Percentiles rank a stretch among this genome's conserved stretches.
Evolutionary conservation across 2,329 filamentous ascomycete species (phyloP).

Genomic region (Aureobasidium melanogenum): DNA sequence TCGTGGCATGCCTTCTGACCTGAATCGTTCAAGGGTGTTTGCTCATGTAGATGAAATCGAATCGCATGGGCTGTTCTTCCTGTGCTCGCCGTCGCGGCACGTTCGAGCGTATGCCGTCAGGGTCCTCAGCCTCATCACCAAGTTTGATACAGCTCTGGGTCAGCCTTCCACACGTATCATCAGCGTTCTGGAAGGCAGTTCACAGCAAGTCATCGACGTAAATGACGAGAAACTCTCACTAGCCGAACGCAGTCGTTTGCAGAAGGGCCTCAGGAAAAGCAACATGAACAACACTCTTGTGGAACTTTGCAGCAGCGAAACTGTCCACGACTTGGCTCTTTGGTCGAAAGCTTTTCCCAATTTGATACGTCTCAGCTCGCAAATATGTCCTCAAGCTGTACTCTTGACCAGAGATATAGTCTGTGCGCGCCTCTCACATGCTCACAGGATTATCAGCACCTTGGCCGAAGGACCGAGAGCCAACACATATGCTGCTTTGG

Average conservation of each 20-base stretch:
- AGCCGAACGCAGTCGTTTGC: slow-evolving; percentile 83
- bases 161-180: slow-evolving; percentile 73
- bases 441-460: slow-evolving; percentile 75
- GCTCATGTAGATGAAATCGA: slow-evolving; percentile 95
- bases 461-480: slow-evolving; percentile 59
- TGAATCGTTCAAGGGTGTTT: slow-evolving; percentile 64
- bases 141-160: slow-evolving; percentile 83
- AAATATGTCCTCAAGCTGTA: slow-evolving; percentile 84
- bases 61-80: slow-evolving; percentile 90
- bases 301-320: slow-evolving; percentile 89
- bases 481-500: slow-evolving; percentile 48
- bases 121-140: slow-evolving; percentile 80
- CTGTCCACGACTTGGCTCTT: slow-evolving; percentile 85
- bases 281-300: slow-evolving; percentile 79
- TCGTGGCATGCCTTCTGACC: slow-evolving; percentile 49
- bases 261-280: slow-evolving; percentile 78
- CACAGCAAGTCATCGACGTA: slow-evolving; percentile 79
- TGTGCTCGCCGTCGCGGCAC: slow-evolving; percentile 87
- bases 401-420: slow-evolving; percentile 85
- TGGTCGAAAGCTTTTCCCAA: slow-evolving; percentile 99
- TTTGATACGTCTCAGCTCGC: slow-evolving; percentile 79
- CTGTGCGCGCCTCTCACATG: slow-evolving; percentile 83
- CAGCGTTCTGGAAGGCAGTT: slow-evolving; percentile 83
- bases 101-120: slow-evolving; percentile 88
- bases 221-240: slow-evolving; percentile 87